Evolutionary conservation across 768 basidiomycete genomes (phyloP).

Genomic region (Leccinum sublutescens): DNA sequence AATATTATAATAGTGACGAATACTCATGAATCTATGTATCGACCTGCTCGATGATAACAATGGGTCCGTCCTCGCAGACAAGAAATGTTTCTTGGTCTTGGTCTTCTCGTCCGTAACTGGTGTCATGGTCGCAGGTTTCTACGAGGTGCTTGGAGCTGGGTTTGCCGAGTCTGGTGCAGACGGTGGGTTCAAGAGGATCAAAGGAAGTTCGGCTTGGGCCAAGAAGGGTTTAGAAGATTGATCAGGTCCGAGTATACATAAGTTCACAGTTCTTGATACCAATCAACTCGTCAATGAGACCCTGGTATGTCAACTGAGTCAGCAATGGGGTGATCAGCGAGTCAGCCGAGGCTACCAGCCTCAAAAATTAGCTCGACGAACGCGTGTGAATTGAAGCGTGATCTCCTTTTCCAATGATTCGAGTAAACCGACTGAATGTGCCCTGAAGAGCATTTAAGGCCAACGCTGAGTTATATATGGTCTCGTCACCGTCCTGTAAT

Average conservation of each 20-base stretch:
- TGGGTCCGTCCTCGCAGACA: constrained; percentile 75
- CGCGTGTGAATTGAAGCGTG: constrained; percentile 43
- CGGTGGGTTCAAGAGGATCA: constrained; percentile 63
- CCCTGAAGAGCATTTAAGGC: constrained; percentile 82
- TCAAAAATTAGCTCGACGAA: constrained; percentile 11
- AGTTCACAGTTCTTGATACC: constrained; percentile 84
- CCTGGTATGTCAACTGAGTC: constrained; percentile 96
- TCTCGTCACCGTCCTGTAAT: constrained; percentile 87
- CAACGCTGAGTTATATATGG: constrained; percentile 85
- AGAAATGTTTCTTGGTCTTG: constrained; percentile 89
- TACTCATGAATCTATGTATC: no score
- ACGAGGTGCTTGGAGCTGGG: constrained; percentile 37
- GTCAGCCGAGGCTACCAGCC: constrained; percentile 35
- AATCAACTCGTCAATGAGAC: constrained; percentile 89
- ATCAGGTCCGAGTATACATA: neutral
- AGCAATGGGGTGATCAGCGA: constrained; percentile 81
- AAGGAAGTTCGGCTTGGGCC: constrained; percentile 77
- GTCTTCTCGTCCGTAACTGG: constrained; percentile 73
- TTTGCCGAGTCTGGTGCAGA: constrained; percentile 38
- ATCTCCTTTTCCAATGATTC: constrained; percentile 92
- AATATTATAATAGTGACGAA: no score
- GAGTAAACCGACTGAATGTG: constrained; percentile 85
- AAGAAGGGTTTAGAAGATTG: constrained; percentile 5
- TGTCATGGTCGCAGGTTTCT: constrained; percentile 44
- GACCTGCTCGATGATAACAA: constrained; percentile 43